Conservation (phyloP, 164 flowering plant species). For the Berberis vulgaris region DNA sequence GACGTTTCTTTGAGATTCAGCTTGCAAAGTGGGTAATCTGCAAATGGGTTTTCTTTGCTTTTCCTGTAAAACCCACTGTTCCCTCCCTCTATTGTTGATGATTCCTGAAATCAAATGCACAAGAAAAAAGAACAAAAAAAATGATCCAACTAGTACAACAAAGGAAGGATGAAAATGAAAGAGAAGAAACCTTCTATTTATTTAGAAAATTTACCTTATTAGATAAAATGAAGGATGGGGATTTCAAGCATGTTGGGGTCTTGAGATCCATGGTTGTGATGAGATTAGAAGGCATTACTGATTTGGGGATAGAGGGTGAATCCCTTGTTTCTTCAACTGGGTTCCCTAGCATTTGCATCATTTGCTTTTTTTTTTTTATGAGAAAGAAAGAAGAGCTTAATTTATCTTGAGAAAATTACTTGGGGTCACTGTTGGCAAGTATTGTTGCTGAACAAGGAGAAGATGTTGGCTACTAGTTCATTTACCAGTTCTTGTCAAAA, state of each 20-base stretch:
- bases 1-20: constrained; percentile 78
- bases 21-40: constrained; percentile 71
- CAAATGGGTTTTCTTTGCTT: constrained; percentile 49
- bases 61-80: constrained; percentile 24
- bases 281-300: background rate
- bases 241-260: constrained; percentile 29
- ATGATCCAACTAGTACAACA: background rate
- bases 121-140: background rate
- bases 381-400: no score
- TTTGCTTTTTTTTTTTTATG: background rate
- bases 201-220: constrained; percentile 20
- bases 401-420: background rate
- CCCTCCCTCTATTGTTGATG: constrained; percentile 28
- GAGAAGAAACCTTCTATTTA: background rate
- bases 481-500: no score
- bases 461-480: background rate
- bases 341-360: background rate
- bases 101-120: constrained; percentile 22
- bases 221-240: constrained; percentile 28
- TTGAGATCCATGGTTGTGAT: constrained; percentile 44
- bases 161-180: background rate
- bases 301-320: constrained; percentile 6
- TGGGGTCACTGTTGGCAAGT: background rate
- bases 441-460: background rate
- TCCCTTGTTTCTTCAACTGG: constrained; percentile 2